Percentiles rank a stretch among this genome's conserved stretches.
Evolutionary conservation across 2,329 filamentous ascomycete species (phyloP).

Genomic region (Clarireedia monteithiana): DNA sequence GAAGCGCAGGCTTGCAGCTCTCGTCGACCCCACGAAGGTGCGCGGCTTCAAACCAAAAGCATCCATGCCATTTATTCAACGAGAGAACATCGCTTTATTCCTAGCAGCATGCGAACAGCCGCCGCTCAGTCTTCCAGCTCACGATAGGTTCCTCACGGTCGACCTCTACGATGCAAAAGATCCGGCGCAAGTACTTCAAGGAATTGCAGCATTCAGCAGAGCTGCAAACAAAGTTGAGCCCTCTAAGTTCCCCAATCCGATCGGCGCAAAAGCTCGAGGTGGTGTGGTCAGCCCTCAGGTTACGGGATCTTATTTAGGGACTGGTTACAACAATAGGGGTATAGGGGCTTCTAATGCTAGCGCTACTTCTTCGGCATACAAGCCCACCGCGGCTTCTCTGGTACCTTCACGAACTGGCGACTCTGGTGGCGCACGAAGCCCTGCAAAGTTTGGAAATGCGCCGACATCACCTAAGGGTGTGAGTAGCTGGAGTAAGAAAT

Average conservation of each 20-base stretch:
- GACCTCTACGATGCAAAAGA: slow-evolving; percentile 95
- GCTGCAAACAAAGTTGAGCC: slow-evolving; percentile 71
- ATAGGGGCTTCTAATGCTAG: slow-evolving; percentile 50
- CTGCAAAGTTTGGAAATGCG: slow-evolving; percentile 47
- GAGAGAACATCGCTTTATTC: slow-evolving; percentile 99
- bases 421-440: slow-evolving; percentile 49
- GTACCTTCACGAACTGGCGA: slow-evolving; percentile 28
- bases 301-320: slow-evolving; percentile 43
- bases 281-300: slow-evolving; percentile 56
- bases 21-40: slow-evolving; percentile 66
- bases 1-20: slow-evolving; percentile 61
- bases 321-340: slow-evolving; percentile 33
- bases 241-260: slow-evolving; percentile 61
- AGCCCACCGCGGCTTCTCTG: slow-evolving; percentile 29
- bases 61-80: slow-evolving; percentile 95
- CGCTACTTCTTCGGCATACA: slow-evolving; percentile 46
- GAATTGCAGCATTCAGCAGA: slow-evolving; percentile 83
- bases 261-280: slow-evolving; percentile 61
- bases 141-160: slow-evolving; percentile 95
- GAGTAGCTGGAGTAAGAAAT: slow-evolving; percentile 85
- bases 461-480: slow-evolving; percentile 48
- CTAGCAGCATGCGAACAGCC: slow-evolving; percentile 78
- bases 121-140: slow-evolving; percentile 79
- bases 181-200: slow-evolving; percentile 91
- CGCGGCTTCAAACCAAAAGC: slow-evolving; percentile 81